phyloP scores from a whole-genome alignment of 257 asterid genomes.

The Solanum verrucosum region DNA sequence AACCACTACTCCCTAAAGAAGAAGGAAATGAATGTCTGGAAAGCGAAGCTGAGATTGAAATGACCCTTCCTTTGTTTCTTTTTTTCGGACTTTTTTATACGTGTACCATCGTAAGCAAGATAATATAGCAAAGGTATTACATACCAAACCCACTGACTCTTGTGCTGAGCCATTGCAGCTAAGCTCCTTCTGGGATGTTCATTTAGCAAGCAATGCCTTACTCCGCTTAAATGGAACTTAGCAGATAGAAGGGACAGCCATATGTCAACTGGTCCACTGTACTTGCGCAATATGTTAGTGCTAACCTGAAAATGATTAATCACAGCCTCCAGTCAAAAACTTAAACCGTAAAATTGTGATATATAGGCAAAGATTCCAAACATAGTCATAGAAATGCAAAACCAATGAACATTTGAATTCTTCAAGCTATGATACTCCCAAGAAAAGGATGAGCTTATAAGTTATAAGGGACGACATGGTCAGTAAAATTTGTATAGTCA shows the following conservation, averaged over 20 bases:
- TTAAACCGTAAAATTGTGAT: neutral
- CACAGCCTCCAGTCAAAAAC: neutral
- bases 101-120: neutral
- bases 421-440: neutral
- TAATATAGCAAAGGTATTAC: neutral
- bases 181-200: conserved; percentile 49
- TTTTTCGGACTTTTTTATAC: neutral
- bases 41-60: neutral
- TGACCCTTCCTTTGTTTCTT: neutral
- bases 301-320: conserved; percentile 42
- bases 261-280: conserved; percentile 68
- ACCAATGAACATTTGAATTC: neutral
- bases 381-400: neutral
- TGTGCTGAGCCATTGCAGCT: conserved; percentile 85
- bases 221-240: conserved; percentile 11
- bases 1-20: neutral
- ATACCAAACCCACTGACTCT: conserved; percentile 92
- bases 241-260: conserved; percentile 56
- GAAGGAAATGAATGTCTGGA: neutral
- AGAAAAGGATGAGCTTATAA: neutral
- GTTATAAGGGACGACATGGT: neutral
- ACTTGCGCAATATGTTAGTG: conserved; percentile 66
- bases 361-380: neutral
- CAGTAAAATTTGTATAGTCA: neutral
- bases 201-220: conserved; percentile 53